phyloP scores from a whole-genome alignment of 2,329 filamentous ascomycete species.

The Alternaria rosae region DNA sequence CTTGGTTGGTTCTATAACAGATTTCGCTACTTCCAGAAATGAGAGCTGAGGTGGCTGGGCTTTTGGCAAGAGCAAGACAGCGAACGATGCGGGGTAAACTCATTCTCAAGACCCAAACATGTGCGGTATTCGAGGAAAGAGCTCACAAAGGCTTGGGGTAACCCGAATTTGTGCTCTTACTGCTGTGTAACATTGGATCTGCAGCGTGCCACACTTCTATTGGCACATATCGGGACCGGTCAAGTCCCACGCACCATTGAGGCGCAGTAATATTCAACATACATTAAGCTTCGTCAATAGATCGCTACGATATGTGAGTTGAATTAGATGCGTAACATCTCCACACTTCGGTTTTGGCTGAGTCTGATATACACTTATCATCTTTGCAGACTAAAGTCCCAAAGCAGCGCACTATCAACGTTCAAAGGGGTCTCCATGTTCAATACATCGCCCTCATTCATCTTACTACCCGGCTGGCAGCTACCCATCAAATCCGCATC shows the following conservation, averaged over 20 bases:
- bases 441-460: neutral
- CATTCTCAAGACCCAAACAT: neutral
- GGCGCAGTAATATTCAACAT: too few relatives aligned
- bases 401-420: neutral
- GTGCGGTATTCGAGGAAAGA: neutral
- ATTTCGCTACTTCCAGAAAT: too few relatives aligned
- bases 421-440: neutral
- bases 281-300: too few relatives aligned
- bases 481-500: neutral
- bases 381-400: slow-evolving; percentile 2
- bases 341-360: too few relatives aligned
- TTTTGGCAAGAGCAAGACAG: neutral
- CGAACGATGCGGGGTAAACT: neutral
- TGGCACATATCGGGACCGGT: neutral
- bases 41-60: neutral
- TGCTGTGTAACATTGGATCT: neutral
- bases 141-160: neutral
- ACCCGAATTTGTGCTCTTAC: neutral
- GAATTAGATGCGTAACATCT: too few relatives aligned
- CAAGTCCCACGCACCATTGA: neutral
- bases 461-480: neutral
- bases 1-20: too few relatives aligned
- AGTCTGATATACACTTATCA: too few relatives aligned
- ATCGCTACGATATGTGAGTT: too few relatives aligned
- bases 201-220: neutral